Evolutionary conservation across 306 rosid species (phyloP).

Genomic region (Cyamopsis tetragonoloba): DNA sequence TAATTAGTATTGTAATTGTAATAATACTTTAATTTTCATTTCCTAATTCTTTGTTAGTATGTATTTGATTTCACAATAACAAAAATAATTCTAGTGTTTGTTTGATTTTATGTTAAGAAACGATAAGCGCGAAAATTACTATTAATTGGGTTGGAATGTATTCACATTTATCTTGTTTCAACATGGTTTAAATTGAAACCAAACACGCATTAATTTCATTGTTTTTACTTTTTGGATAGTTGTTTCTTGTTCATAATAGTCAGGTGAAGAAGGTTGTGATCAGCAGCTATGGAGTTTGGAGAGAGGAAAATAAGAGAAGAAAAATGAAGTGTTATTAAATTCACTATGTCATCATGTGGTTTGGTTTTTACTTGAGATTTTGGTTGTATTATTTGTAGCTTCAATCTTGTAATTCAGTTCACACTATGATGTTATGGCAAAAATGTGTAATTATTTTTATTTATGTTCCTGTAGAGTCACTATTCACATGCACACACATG

Average conservation of each 20-base stretch:
- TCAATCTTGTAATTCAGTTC: not conserved
- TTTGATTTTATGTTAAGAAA: too few relatives aligned
- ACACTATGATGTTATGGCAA: slow-evolving; percentile 1
- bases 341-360: not conserved
- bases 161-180: too few relatives aligned
- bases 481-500: slow-evolving; percentile 38
- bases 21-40: not conserved
- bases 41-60: not conserved
- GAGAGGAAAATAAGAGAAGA: slow-evolving; percentile 7
- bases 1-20: slow-evolving; percentile 1
- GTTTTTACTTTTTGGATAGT: not conserved
- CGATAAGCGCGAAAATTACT: too few relatives aligned
- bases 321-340: not conserved
- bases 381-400: slow-evolving; percentile 19
- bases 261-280: too few relatives aligned
- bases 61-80: too few relatives aligned
- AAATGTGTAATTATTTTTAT: not conserved
- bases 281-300: too few relatives aligned
- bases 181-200: too few relatives aligned
- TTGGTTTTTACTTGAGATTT: not conserved
- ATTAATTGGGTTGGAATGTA: too few relatives aligned
- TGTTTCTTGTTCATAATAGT: not conserved
- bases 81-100: too few relatives aligned
- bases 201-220: too few relatives aligned
- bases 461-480: not conserved